These are phyloP conservation scores for Aspergillus tanneri DNA, from an alignment of 2,329 filamentous ascomycete genomes.

Conservation along the genomic window DNA sequence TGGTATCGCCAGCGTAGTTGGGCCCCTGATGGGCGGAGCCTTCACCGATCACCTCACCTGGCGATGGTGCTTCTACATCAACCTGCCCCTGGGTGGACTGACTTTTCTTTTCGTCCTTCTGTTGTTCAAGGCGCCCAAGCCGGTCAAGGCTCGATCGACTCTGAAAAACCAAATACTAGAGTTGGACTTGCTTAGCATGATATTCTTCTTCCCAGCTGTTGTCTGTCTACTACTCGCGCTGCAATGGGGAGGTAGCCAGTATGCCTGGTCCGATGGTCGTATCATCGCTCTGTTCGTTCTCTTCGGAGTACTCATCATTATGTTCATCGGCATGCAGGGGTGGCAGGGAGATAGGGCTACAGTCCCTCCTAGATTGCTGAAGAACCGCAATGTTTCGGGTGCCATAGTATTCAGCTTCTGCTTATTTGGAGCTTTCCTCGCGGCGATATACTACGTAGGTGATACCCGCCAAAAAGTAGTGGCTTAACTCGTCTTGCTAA, in stretches of 20 bases:
- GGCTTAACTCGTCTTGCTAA: not conserved
- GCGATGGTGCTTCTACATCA: conserved; percentile 48
- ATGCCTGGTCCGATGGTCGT: conserved; percentile 45
- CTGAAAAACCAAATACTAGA: conserved; percentile 31
- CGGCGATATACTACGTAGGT: conserved; percentile 47
- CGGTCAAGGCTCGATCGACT: conserved; percentile 26
- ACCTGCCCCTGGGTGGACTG: conserved; percentile 37
- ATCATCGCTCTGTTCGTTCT: conserved; percentile 53
- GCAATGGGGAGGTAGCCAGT: conserved; percentile 48
- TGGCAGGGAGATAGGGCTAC: conserved; percentile 44
- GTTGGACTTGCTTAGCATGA: conserved; percentile 45
- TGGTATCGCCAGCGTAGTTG: conserved; percentile 44
- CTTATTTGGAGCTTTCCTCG: conserved; percentile 45
- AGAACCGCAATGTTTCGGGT: conserved; percentile 45
- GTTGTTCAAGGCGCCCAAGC: conserved; percentile 30
- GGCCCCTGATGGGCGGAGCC: conserved; percentile 47
- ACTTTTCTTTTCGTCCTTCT: conserved; percentile 34
- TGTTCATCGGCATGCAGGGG: conserved; percentile 40
- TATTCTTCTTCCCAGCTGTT: conserved; percentile 47
- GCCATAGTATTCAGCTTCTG: conserved; percentile 44
- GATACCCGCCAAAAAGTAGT: not conserved
- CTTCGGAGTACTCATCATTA: conserved; percentile 50
- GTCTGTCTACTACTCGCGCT: conserved; percentile 52
- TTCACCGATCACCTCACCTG: conserved; percentile 45
- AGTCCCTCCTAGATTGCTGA: conserved; percentile 47